Percentiles rank a stretch among this genome's conserved stretches.
These are phyloP conservation scores for Candida ortonii DNA, from an alignment of 805 yeast species.

Conservation along the genomic window DNA sequence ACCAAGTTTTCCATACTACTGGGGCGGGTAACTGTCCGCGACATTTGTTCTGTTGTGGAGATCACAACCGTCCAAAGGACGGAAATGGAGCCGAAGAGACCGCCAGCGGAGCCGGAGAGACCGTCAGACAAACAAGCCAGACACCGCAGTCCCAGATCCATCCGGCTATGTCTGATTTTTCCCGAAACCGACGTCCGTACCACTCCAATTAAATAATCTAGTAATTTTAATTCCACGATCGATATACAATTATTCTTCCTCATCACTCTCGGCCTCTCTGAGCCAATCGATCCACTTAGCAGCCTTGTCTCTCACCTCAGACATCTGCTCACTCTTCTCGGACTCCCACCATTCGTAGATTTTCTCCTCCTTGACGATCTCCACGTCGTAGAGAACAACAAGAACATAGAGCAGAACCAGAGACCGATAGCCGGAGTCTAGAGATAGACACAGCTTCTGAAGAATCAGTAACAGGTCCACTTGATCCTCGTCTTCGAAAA, in stretches of 20 bases:
- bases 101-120: too few relatives aligned
- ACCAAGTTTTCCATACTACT: too few relatives aligned
- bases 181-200: too few relatives aligned
- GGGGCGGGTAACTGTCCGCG: too few relatives aligned
- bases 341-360: conserved; percentile 81
- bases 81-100: too few relatives aligned
- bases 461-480: conserved; percentile 59
- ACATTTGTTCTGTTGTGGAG: too few relatives aligned
- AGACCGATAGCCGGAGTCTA: conserved; percentile 47
- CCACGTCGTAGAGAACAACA: conserved; percentile 71
- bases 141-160: too few relatives aligned
- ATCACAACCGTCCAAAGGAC: too few relatives aligned
- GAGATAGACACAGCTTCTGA: conserved; percentile 42
- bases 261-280: conserved; percentile 56
- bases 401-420: conserved; percentile 52
- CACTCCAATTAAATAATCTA: neutral
- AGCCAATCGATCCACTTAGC: conserved; percentile 85
- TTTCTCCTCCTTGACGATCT: conserved; percentile 77
- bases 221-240: neutral
- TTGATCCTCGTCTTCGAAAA: conserved; percentile 76
- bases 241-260: conserved; percentile 15
- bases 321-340: conserved; percentile 37
- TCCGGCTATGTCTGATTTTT: too few relatives aligned
- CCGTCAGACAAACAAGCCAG: too few relatives aligned
- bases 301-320: conserved; percentile 53